phyloP scores from a whole-genome alignment of 1,139 yeast genomes.

The Groenewaldozyma auringiensis region DNA sequence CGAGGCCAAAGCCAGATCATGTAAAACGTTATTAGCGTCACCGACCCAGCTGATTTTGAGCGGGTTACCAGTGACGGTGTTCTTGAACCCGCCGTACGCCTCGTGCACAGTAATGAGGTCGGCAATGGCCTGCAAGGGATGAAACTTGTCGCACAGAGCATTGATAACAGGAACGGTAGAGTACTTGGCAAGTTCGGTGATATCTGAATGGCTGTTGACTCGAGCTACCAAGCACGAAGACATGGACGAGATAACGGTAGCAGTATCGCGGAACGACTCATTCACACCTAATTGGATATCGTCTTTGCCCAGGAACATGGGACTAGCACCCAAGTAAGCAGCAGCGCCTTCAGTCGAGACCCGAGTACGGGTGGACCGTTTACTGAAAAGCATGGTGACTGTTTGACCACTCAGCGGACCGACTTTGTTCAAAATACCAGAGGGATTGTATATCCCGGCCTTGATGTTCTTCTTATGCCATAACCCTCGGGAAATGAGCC shows the following conservation, averaged over 20 bases:
- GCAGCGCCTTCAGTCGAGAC: slow-evolving; percentile 94
- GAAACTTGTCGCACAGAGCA: slow-evolving; percentile 85
- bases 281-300: slow-evolving; percentile 94
- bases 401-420: slow-evolving; percentile 64
- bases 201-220: slow-evolving; percentile 78
- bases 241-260: slow-evolving; percentile 89
- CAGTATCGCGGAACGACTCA: slow-evolving; percentile 81
- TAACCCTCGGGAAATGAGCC: slow-evolving; percentile 45
- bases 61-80: slow-evolving; percentile 20
- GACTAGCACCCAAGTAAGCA: slow-evolving; percentile 87
- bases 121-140: slow-evolving; percentile 92
- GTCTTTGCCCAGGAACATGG: slow-evolving; percentile 93
- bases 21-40: slow-evolving; percentile 90
- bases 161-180: slow-evolving; percentile 88
- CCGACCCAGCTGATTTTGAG: slow-evolving; percentile 93
- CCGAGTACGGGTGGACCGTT: slow-evolving; percentile 92
- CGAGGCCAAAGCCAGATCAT: slow-evolving; percentile 88
- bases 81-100: slow-evolving; percentile 49
- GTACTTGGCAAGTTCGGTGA: slow-evolving; percentile 53
- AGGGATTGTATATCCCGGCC: slow-evolving; percentile 24
- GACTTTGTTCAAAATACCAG: slow-evolving; percentile 5
- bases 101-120: slow-evolving; percentile 84
- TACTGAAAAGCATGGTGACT: slow-evolving; percentile 74
- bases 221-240: slow-evolving; percentile 94
- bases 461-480: slow-evolving; percentile 26